These are phyloP conservation scores for Russula brevipes DNA, from an alignment of 768 basidiomycete species.

Conservation along the genomic window DNA sequence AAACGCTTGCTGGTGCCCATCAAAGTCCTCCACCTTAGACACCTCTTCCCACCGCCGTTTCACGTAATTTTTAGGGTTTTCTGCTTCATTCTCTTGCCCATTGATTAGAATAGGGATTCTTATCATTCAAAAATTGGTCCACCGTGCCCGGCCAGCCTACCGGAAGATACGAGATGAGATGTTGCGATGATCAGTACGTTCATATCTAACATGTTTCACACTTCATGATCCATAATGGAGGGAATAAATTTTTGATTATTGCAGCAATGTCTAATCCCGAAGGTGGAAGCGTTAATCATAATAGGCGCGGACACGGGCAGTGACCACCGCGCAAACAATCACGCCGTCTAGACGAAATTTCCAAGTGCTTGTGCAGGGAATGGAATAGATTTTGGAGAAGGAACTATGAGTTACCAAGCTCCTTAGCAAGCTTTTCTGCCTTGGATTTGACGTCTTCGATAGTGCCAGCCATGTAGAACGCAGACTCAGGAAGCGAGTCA, in stretches of 20 bases:
- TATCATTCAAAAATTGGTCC: too few relatives aligned
- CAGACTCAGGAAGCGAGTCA: conserved; percentile 88
- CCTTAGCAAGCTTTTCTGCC: conserved; percentile 96
- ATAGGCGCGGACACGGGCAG: not conserved
- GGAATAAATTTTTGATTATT: conserved; percentile 9
- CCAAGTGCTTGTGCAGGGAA: conserved; percentile 1
- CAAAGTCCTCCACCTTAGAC: conserved; percentile 64
- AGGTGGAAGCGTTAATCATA: not conserved
- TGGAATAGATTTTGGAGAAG: conserved; percentile 8
- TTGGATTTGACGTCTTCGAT: conserved; percentile 96
- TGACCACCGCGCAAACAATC: conserved; percentile 2
- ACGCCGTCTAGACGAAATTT: conserved; percentile 8
- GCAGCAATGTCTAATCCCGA: conserved; percentile 3
- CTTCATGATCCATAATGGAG: not conserved
- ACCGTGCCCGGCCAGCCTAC: too few relatives aligned
- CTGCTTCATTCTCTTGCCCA: too few relatives aligned
- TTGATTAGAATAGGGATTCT: too few relatives aligned
- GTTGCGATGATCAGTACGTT: too few relatives aligned
- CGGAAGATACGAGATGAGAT: too few relatives aligned
- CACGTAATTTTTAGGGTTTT: too few relatives aligned
- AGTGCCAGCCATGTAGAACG: conserved; percentile 98
- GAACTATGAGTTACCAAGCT: conserved; percentile 55
- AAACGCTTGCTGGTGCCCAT: conserved; percentile 64
- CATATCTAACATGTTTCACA: not conserved
- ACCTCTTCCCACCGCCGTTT: conserved; percentile 30